Evolutionary conservation across 2,329 filamentous ascomycete species (phyloP).

Genomic region (Colletotrichum euphorbiae): DNA sequence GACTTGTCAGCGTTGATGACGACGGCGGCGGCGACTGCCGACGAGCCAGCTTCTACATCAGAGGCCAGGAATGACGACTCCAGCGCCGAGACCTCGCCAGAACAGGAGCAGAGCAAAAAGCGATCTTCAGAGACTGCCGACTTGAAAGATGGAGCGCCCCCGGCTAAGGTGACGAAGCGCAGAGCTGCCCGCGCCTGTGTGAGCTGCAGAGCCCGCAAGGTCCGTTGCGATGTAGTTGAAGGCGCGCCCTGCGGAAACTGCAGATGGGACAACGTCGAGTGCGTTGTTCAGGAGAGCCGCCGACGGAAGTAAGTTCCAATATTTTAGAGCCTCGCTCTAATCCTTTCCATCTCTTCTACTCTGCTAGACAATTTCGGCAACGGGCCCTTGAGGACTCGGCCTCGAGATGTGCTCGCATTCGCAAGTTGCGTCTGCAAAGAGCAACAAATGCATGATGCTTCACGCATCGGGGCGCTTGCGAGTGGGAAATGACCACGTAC

Average conservation of each 20-base stretch:
- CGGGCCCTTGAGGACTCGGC: not conserved
- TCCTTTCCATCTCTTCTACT: slow-evolving; percentile 2
- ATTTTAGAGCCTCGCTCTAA: slow-evolving; percentile 5
- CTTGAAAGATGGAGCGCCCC: slow-evolving; percentile 40
- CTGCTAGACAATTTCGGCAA: not conserved
- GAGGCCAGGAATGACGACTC: slow-evolving; percentile 32
- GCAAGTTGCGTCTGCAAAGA: not conserved
- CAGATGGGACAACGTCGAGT: slow-evolving; percentile 82
- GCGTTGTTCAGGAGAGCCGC: slow-evolving; percentile 82
- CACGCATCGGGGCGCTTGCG: not conserved
- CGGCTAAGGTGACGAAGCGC: slow-evolving; percentile 73
- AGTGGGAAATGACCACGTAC: not conserved
- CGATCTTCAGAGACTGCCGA: slow-evolving; percentile 36
- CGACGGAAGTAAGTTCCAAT: slow-evolving; percentile 78
- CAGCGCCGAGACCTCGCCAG: slow-evolving; percentile 29
- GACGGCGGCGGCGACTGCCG: slow-evolving; percentile 5
- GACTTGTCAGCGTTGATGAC: slow-evolving; percentile 29
- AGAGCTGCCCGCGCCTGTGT: slow-evolving; percentile 93
- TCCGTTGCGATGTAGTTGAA: slow-evolving; percentile 93
- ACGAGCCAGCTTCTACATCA: slow-evolving; percentile 14
- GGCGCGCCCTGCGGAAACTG: slow-evolving; percentile 90
- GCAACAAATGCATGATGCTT: not conserved
- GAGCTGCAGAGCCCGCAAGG: slow-evolving; percentile 88
- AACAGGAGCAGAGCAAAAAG: slow-evolving; percentile 39
- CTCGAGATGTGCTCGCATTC: not conserved